A percentile compares a stretch with the other conserved stretches of the same genome.
phyloP scores from a whole-genome alignment of 164 flowering plant species.

The Echeveria elegans region DNA sequence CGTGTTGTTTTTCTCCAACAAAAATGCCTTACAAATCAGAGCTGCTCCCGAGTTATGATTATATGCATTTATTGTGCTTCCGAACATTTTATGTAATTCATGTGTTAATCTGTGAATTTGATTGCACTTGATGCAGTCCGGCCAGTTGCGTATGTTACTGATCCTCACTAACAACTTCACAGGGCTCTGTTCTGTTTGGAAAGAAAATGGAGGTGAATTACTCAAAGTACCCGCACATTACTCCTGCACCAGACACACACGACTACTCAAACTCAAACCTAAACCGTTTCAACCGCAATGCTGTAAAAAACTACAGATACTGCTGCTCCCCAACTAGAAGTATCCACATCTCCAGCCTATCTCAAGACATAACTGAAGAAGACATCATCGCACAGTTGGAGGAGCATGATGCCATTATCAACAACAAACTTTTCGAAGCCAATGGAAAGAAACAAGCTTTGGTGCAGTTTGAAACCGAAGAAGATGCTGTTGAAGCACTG shows the following conservation, averaged over 20 bases:
- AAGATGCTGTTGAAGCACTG: conserved; percentile 94
- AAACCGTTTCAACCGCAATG: conserved; percentile 94
- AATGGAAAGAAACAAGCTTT: conserved; percentile 97
- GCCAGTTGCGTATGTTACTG: not conserved
- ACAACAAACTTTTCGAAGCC: conserved; percentile 79
- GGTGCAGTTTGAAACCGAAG: conserved; percentile 78
- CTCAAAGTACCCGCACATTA: conserved; percentile 81
- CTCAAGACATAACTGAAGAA: conserved; percentile 77
- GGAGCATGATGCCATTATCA: conserved; percentile 79
- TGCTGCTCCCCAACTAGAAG: conserved; percentile 98
- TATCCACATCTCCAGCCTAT: conserved; percentile 86
- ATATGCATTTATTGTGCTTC: not conserved
- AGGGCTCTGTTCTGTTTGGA: conserved; percentile 89
- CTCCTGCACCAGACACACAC: conserved; percentile 77
- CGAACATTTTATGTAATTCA: not conserved
- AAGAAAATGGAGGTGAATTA: conserved; percentile 92
- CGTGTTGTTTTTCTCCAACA: not conserved
- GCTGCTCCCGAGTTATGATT: not conserved
- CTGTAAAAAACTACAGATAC: conserved; percentile 91
- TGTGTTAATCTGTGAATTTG: not conserved
- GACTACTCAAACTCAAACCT: conserved; percentile 86
- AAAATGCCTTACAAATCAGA: not conserved
- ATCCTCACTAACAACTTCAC: not conserved
- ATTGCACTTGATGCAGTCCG: not conserved
- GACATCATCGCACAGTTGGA: conserved; percentile 67